These are phyloP conservation scores for Phytophthora podocarpi DNA, from an alignment of 352 stramenopile species.

Conservation along the genomic window DNA sequence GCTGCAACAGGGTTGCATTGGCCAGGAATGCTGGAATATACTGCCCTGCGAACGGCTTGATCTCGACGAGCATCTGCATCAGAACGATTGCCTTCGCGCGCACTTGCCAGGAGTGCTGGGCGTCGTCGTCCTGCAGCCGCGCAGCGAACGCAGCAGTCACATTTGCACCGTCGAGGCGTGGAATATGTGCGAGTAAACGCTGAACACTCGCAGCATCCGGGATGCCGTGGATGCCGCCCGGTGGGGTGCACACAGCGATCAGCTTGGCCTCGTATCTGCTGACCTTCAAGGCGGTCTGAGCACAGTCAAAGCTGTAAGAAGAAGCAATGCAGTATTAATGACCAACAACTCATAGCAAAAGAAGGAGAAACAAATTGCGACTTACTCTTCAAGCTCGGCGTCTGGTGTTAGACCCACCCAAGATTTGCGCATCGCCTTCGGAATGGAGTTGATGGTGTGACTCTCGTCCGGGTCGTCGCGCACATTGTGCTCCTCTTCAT, in stretches of 20 bases:
- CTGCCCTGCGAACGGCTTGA: constrained; percentile 34
- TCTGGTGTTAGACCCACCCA: constrained; percentile 58
- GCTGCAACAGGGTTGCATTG: constrained; percentile 31
- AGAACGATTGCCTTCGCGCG: constrained; percentile 60
- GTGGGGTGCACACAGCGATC: constrained; percentile 51
- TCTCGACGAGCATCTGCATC: constrained; percentile 61
- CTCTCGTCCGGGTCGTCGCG: constrained; percentile 42
- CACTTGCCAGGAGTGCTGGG: constrained; percentile 47
- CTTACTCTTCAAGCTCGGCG: constrained; percentile 52
- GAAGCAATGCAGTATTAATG: no score
- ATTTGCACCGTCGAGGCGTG: constrained; percentile 35
- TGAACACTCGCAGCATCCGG: constrained; percentile 51
- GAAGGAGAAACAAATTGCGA: neutral
- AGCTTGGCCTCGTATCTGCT: constrained; percentile 53
- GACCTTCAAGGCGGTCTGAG: constrained; percentile 5
- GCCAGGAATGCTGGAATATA: constrained; percentile 42
- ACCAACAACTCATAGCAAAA: no score
- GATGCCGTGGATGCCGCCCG: constrained; percentile 56
- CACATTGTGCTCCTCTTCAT: constrained; percentile 48
- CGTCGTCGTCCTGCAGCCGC: constrained; percentile 42
- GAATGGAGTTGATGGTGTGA: constrained; percentile 41
- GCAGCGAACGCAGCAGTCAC: constrained; percentile 40
- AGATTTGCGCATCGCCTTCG: constrained; percentile 28
- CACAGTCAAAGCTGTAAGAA: constrained; percentile 34
- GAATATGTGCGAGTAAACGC: constrained; percentile 50